Evolutionary conservation across 2,329 filamentous ascomycete genomes (phyloP).

Genomic region (Sporothrix brasiliensis): DNA sequence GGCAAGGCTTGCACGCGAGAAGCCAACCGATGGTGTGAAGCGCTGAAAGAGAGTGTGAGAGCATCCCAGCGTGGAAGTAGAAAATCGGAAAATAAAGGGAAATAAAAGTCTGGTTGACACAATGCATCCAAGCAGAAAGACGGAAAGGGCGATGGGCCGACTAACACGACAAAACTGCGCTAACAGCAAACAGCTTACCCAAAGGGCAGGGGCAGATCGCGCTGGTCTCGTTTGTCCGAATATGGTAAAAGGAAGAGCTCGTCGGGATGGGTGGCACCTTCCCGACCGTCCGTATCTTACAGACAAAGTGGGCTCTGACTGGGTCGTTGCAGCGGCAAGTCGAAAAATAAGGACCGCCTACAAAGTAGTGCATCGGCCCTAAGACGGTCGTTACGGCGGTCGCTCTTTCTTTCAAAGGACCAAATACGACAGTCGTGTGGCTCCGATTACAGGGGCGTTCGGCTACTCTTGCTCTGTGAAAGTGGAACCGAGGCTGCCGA

Average conservation of each 20-base stretch:
- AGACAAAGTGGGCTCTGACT: too few species aligned
- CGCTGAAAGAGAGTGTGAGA: neutral
- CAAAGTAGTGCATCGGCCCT: neutral
- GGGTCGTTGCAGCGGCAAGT: neutral
- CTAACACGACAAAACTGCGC: conserved; percentile 14
- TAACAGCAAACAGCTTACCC: neutral
- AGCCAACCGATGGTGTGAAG: conserved; percentile 4
- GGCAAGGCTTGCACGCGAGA: neutral
- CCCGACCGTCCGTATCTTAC: too few species aligned
- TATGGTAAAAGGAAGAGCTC: neutral
- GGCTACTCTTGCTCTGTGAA: conserved; percentile 2
- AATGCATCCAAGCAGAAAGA: neutral
- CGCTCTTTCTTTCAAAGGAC: neutral
- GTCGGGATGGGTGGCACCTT: conserved; percentile 8
- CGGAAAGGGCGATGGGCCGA: neutral
- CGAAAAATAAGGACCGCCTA: neutral
- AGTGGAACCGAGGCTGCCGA: conserved; percentile 27
- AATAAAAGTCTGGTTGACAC: neutral
- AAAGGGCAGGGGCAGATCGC: neutral
- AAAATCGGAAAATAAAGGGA: neutral
- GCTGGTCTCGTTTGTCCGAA: neutral
- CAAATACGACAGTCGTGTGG: too few species aligned
- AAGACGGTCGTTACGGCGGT: neutral
- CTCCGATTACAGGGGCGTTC: conserved; percentile 3
- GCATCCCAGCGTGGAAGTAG: neutral